phyloP scores from a whole-genome alignment of 176 grass and related monocot species.

The Calamus simplicifolius region DNA sequence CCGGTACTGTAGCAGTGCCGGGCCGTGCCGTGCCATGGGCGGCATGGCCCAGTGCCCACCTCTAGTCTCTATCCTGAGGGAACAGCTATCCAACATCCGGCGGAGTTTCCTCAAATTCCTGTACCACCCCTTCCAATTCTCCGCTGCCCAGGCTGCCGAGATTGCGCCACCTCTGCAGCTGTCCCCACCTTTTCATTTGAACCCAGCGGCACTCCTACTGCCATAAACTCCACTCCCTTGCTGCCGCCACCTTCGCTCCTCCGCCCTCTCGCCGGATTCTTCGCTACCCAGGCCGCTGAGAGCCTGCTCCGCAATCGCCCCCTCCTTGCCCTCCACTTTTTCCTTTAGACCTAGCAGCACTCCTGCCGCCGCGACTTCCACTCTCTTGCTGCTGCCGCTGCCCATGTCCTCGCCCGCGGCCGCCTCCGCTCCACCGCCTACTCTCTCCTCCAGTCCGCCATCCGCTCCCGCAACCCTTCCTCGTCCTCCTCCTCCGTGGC shows the following conservation, averaged over 20 bases:
- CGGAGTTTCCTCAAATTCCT: constrained; percentile 7
- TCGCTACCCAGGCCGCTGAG: too few relatives aligned
- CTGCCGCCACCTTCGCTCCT: constrained; percentile 1
- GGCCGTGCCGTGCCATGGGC: too few relatives aligned
- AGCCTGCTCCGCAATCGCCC: background rate
- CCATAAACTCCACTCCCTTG: background rate
- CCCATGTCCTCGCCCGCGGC: constrained; percentile 8
- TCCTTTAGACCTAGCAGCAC: background rate
- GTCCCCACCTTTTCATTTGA: too few relatives aligned
- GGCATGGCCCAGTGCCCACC: too few relatives aligned
- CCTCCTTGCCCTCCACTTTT: constrained; percentile 11
- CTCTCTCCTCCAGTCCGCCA: constrained; percentile 1
- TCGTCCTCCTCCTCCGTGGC: background rate
- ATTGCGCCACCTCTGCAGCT: background rate
- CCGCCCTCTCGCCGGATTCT: background rate
- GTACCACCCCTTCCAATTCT: background rate
- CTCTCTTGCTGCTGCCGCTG: constrained; percentile 4
- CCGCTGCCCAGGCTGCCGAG: background rate
- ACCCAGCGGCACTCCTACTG: background rate
- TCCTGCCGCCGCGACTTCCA: background rate
- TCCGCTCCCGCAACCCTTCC: constrained; percentile 2
- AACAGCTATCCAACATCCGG: constrained; percentile 5
- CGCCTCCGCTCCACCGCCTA: background rate
- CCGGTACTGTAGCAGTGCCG: too few relatives aligned
- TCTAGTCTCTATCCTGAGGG: constrained; percentile 8